Base-by-base conservation (phyloP, 441 rosid genomes). In the Erodium moschatum region DNA sequence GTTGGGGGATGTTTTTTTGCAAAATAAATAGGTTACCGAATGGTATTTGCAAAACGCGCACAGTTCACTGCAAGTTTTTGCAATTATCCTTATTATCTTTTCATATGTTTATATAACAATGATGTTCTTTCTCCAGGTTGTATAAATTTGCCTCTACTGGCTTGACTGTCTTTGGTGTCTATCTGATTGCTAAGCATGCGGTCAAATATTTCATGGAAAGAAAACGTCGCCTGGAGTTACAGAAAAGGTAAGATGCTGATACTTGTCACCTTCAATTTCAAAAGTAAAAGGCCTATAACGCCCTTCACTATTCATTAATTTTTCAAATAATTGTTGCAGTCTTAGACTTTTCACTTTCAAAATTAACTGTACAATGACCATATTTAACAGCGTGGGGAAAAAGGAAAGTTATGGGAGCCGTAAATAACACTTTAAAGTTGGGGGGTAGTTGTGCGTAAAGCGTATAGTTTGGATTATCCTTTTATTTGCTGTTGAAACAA, bases 91-190 rank as follows among this genome's bases (percentile, higher is more conserved):
- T 15, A 4, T 16, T 46, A 71, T 48, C 10, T 68, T 27, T 62
- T 67, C 65, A 42, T 16, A 27, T 35, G 68, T n/a, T 7, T 61
- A 44, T 67, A 72, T 64, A 46, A 69, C 67, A 58, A 15, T 18
- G 64, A 62, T 77, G 58, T 44, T 38, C 79, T 61, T 64, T 54
- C 20, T 35, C 50, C 88, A 93, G 96, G 88, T 93, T 79, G 94
- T 93, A 86, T 80, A 88, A 82, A 75, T 86, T 81, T 69, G 90
- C 95, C 40, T 90, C 98, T 7, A 54, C 80, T 70, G 93, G 95
- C 40, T 82, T 88, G 76, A 81, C 91, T 48, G 77, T 70, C 33
- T 80, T 85, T 69, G 86, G 92, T 68, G 76, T 78, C 66, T 82
- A 70, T 68, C 77, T 75, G 27, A 79, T 82, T 61, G 74, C 86